These are phyloP conservation scores for Cyanidiococcus yangmingshanensis DNA, from an alignment of 23 red algal species.

Conservation along the genomic window DNA sequence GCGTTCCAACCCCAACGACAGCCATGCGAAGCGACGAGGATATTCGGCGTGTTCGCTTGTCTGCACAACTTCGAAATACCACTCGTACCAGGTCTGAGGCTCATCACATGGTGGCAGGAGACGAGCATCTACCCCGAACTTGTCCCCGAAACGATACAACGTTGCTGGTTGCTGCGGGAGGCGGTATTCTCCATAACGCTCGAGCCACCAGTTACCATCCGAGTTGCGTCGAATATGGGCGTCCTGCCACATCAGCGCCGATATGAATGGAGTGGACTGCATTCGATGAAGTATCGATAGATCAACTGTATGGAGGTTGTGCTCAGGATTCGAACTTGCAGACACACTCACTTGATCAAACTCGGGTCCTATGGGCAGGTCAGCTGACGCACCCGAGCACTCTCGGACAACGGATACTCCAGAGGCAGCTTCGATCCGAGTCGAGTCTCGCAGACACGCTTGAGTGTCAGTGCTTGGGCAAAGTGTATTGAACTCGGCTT, in stretches of 20 bases:
- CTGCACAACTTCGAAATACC: background rate
- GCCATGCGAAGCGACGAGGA: background rate
- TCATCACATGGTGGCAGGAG: background rate
- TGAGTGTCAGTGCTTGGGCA: too few species aligned
- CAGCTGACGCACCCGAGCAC: too few species aligned
- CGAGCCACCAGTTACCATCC: slow-evolving; percentile 19
- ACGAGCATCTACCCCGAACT: slow-evolving; percentile 14
- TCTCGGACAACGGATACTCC: too few species aligned
- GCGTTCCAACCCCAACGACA: slow-evolving; percentile 4
- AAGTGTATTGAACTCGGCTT: too few species aligned
- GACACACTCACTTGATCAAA: too few species aligned
- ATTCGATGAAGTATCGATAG: too few species aligned
- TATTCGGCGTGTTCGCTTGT: background rate
- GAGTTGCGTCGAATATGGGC: slow-evolving; percentile 1
- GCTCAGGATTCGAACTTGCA: too few species aligned
- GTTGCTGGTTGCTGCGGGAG: background rate
- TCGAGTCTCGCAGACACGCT: too few species aligned
- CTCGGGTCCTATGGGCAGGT: too few species aligned
- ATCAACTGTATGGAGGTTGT: too few species aligned
- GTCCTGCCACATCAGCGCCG: slow-evolving; percentile 11
- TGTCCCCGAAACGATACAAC: background rate
- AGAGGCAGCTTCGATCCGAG: too few species aligned
- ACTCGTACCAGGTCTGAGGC: background rate
- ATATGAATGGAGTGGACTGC: background rate
- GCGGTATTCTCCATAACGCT: background rate